Evolutionary conservation across 768 basidiomycete species (phyloP), one percentile per base, ranked within the genome.

Genomic region (Lentinula edodes): DNA sequence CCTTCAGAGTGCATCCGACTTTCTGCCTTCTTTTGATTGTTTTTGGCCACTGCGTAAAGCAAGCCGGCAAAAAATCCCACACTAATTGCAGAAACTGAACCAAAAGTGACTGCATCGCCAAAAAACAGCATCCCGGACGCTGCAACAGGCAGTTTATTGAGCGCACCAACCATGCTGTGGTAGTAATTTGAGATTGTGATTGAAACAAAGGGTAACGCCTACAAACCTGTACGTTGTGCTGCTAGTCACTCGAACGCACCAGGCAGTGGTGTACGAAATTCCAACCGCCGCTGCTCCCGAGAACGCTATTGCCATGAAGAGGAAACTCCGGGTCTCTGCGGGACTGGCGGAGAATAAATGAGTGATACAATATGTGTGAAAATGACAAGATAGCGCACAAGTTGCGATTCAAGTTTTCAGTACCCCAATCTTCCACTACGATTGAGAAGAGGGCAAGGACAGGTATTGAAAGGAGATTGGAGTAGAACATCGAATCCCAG

Each of bases 401-500:
- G 73, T 96, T 98, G 53, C 81, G 78, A 39, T 73, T 73, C 39
- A 99, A 78, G 70, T 87, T 95, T 52, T 83, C 88, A 8, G 78
- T 76, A 39, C 88, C 83, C 97, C 97, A 99, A 71, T 97, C 87
- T 75, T 99, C 97, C 35, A 89, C 74, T 52, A 93, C 65, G 65
- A 98, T 65, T 8, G 95, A 97, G 69, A 89, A 93, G 55, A 93
- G 67, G 59, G 83, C 80, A 48, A 99, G 78, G 42, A 98, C 87
- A 5, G 97, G 97, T 67, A 98, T 95, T 18, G 93, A 96, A 56
- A 98, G 77, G 50, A 98, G 72, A 73, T 98, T 99, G 78, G 96
- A 97, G 80, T 98, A 98, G 77, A 93, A 96, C 95, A 98, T 98
- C 12, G 95, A 89, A 70, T 98, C 96, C 95, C 95, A 97, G 69